These are phyloP conservation scores for Spirogloea muscicola DNA, from an alignment of 139 green algal genomes.

Conservation along the genomic window DNA sequence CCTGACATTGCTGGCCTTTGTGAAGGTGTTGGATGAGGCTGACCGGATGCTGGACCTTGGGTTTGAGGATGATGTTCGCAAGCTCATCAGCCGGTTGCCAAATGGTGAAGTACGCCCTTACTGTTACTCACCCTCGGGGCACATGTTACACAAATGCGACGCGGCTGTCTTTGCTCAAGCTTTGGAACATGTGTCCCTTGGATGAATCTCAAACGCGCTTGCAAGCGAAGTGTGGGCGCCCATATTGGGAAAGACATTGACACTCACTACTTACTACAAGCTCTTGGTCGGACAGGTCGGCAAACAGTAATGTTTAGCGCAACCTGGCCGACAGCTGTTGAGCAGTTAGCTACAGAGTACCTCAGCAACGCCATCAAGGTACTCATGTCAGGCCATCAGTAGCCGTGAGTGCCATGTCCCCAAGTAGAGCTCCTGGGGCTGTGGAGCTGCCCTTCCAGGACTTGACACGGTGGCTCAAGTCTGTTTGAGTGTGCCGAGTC, in stretches of 20 bases:
- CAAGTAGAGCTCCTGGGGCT: no score
- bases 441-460: no score
- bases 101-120: no score
- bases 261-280: not conserved
- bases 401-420: no score
- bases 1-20: not conserved
- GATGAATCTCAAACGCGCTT: not conserved
- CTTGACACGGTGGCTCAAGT: no score
- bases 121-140: no score
- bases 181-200: not conserved
- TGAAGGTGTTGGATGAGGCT: slow-evolving; percentile 34
- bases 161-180: not conserved
- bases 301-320: slow-evolving; percentile 97
- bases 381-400: slow-evolving; percentile 49
- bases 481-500: no score
- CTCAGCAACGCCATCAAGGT: slow-evolving; percentile 64
- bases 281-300: slow-evolving; percentile 57
- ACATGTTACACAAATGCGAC: not conserved
- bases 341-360: slow-evolving; percentile 85
- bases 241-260: not conserved
- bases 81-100: not conserved
- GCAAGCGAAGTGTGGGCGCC: not conserved
- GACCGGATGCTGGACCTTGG: slow-evolving; percentile 60
- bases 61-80: not conserved
- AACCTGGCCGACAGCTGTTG: slow-evolving; percentile 84